phyloP scores from a whole-genome alignment of 768 basidiomycete genomes.

The Porphyrellus cyaneotinctus region DNA sequence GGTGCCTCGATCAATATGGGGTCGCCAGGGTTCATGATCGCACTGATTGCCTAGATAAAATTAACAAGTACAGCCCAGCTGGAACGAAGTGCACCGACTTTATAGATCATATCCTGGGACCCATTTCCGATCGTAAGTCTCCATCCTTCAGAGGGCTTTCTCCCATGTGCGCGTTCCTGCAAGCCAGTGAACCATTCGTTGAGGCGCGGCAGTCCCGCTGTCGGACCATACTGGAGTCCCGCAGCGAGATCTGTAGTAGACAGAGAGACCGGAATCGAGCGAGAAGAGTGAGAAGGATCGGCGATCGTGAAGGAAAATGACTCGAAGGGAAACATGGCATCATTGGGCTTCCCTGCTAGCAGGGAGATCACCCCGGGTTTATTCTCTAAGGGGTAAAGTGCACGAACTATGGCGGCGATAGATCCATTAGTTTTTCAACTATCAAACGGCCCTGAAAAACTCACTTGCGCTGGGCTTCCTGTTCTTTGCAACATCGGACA shows the following conservation, averaged over 20 bases:
- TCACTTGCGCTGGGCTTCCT: slow-evolving; percentile 62
- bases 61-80: slow-evolving; percentile 4
- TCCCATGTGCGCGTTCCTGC: slow-evolving; percentile 66
- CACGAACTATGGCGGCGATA: slow-evolving; percentile 43
- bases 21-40: slow-evolving; percentile 77
- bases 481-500: slow-evolving; percentile 60
- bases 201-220: slow-evolving; percentile 62
- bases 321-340: slow-evolving; percentile 86
- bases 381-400: slow-evolving; percentile 75
- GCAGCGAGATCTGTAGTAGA: slow-evolving; percentile 55
- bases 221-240: slow-evolving; percentile 76
- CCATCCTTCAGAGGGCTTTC: slow-evolving; percentile 66
- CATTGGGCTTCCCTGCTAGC: slow-evolving; percentile 90
- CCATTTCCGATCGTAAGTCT: slow-evolving; percentile 73
- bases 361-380: slow-evolving; percentile 75
- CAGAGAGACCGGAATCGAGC: slow-evolving; percentile 51
- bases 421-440: not conserved
- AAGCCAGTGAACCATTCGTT: slow-evolving; percentile 66
- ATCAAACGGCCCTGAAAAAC: slow-evolving; percentile 15
- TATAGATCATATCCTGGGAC: slow-evolving; percentile 86
- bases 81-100: slow-evolving; percentile 42
- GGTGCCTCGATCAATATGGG: slow-evolving; percentile 78
- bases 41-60: slow-evolving; percentile 55
- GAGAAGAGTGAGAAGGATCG: slow-evolving; percentile 42
- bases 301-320: slow-evolving; percentile 65